Percentiles rank a stretch among this genome's conserved stretches.
Evolutionary conservation across 176 grass and related monocot genomes (phyloP).

Genomic region (Rhipidocladum racemiflorum): DNA sequence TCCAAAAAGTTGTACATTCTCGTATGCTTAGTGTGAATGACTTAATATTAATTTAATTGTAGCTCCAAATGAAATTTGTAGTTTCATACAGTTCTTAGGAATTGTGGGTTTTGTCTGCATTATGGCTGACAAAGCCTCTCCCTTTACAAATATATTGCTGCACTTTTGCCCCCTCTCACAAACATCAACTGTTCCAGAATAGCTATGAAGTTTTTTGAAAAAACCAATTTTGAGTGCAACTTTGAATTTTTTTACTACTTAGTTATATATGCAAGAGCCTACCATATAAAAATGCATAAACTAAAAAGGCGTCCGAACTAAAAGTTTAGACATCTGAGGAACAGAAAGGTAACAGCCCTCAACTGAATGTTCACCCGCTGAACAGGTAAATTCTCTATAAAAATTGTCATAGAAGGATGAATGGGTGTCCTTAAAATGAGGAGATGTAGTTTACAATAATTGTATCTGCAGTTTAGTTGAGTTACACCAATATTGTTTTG

Average conservation of each 20-base stretch:
- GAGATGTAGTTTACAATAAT: slow-evolving; percentile 3
- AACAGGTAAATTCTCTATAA: neutral
- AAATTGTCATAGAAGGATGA: neutral
- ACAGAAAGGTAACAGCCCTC: neutral
- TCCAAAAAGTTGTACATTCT: neutral
- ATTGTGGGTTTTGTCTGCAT: neutral
- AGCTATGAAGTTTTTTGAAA: neutral
- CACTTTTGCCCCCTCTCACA: neutral
- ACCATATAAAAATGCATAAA: slow-evolving; percentile 3
- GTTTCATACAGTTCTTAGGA: neutral
- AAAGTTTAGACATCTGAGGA: neutral
- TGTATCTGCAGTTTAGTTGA: neutral
- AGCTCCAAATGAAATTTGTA: neutral
- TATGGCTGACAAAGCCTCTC: neutral
- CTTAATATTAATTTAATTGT: neutral
- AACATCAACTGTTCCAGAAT: neutral
- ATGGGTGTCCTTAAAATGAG: neutral
- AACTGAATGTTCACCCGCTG: neutral
- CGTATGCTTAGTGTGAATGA: neutral
- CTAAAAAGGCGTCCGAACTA: neutral
- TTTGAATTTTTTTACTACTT: neutral
- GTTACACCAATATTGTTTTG: neutral
- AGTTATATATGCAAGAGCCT: neutral
- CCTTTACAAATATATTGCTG: neutral
- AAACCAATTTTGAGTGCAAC: neutral